Conservation (phyloP, 1,284 basidiomycete species). For the Paramarasmius palmivorus region DNA sequence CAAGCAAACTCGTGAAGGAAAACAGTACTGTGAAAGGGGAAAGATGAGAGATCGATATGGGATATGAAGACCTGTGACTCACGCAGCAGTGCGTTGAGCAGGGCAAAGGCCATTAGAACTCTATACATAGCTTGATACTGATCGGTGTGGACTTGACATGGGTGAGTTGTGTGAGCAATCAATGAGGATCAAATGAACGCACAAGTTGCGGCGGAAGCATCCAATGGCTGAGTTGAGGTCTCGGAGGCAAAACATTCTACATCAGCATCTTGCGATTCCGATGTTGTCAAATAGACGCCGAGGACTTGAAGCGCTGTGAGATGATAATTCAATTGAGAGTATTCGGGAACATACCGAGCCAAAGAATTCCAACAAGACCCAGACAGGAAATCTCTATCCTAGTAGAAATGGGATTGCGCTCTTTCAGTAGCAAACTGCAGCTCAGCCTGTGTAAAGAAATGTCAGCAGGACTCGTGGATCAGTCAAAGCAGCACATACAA, state of each 20-base stretch:
- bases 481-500: constrained; percentile 49
- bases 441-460: constrained; percentile 44
- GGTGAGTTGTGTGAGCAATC: constrained; percentile 13
- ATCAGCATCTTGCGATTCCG: constrained; percentile 72
- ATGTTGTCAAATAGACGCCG: constrained; percentile 68
- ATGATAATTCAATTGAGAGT: constrained; percentile 8
- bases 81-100: constrained; percentile 75
- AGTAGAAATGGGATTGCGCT: constrained; percentile 76
- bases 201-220: constrained; percentile 59
- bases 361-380: constrained; percentile 71
- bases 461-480: not conserved
- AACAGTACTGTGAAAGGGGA: constrained; percentile 51
- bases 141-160: constrained; percentile 58
- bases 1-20: constrained; percentile 60
- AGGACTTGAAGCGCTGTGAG: constrained; percentile 49
- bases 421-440: constrained; percentile 59
- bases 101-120: constrained; percentile 73
- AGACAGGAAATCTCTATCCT: constrained; percentile 70
- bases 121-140: constrained; percentile 80
- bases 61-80: constrained; percentile 27
- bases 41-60: constrained; percentile 10
- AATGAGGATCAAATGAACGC: constrained; percentile 30
- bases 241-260: constrained; percentile 75
- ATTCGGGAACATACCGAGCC: constrained; percentile 59
- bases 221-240: constrained; percentile 46